Evolutionary conservation across 305 asterid species (phyloP), one percentile per base, ranked within the genome.

Genomic region (Coffea humblotiana): DNA sequence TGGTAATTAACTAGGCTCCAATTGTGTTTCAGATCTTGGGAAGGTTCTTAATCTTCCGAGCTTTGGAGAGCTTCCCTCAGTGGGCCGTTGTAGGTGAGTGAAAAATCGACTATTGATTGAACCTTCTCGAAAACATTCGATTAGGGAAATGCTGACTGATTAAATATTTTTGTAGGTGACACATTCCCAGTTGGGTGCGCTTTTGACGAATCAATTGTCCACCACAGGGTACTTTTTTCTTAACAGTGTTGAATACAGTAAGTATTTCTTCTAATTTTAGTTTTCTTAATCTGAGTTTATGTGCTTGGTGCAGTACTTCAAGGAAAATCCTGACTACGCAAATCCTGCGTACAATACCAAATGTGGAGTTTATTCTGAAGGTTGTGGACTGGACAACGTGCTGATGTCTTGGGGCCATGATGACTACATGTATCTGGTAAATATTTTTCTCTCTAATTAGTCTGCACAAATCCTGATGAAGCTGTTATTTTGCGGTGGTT

Each of bases 61-160:
- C 76, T 91, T 93, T 75, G 95, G 97, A 1, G 88, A 82, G 78
- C 92, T 90, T 90, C 21, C 97, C 97, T 13, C 97, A 93, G 35
- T 93, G 97, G 97, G 95, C 96, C 10, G 96, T 91, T 74, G 97
- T 93, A 2, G 97, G 92, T 87, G 75, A 80, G 85, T 60, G 2
- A 18, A 37, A 37, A 37, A 37, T 37, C 5, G 43, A 29, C 32
- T 29, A 1, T 29, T 29, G 1, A 37, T 37, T 37, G 5, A 37
- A 37, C 43, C 43, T 37, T 37, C 5, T 37, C 43, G 43, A 37
- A 37, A 37, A 37, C 43, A 37, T 37, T 4, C 43, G 6, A 5
- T 37, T 37, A 5, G 43, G 43, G 43, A 37, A 37, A 37, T 37
- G 43, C 43, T 37, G 43, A 37, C 5, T 37, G 43, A 3, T 37